Percentiles rank a stretch among this genome's conserved stretches.
Conservation (phyloP, 1,284 basidiomycete genomes). For the Apiotrichum mycotoxinovorans region DNA sequence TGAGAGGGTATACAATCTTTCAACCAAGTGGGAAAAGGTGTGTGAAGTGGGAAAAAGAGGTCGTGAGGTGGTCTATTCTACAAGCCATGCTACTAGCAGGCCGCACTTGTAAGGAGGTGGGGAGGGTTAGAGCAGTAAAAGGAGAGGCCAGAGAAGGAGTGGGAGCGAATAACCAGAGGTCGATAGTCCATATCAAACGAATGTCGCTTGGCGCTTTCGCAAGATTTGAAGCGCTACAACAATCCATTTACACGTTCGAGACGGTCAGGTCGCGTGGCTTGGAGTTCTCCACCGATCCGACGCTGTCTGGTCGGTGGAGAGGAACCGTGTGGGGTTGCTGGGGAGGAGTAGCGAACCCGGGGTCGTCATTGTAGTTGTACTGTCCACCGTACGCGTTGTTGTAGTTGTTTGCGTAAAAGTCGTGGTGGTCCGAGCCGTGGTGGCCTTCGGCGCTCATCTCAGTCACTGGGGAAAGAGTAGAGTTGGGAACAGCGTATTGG, state of each 20-base stretch:
- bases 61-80: not conserved
- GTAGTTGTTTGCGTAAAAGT: not conserved
- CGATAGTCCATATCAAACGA: not conserved
- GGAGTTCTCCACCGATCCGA: constrained; percentile 1
- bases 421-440: not conserved
- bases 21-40: not conserved
- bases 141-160: not conserved
- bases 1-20: not conserved
- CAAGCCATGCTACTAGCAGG: not conserved
- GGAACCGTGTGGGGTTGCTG: not conserved
- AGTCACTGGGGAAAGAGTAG: not conserved
- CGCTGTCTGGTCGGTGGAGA: not conserved
- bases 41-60: not conserved
- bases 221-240: not conserved
- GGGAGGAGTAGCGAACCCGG: not conserved
- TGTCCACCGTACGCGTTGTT: constrained; percentile 2
- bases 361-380: not conserved
- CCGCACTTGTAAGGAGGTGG: not conserved
- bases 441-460: constrained; percentile 7
- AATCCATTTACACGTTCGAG: constrained; percentile 5
- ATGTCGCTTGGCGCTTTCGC: not conserved
- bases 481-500: constrained; percentile 19
- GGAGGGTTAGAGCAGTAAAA: not conserved
- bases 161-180: not conserved
- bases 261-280: constrained; percentile 8